These are phyloP conservation scores for Xylariaceae sp. DNA, from an alignment of 2,329 filamentous ascomycete species.

Conservation along the genomic window DNA sequence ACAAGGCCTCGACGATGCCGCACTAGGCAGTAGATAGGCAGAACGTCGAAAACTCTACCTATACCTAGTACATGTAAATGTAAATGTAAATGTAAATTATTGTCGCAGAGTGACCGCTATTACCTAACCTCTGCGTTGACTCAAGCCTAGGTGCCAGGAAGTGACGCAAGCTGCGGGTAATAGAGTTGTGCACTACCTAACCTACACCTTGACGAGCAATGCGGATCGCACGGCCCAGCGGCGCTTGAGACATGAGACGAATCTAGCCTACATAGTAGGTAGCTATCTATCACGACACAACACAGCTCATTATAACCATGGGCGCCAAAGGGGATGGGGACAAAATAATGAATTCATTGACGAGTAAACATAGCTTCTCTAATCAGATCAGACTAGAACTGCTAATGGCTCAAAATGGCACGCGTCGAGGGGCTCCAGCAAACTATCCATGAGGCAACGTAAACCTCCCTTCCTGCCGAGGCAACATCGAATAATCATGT, in stretches of 20 bases:
- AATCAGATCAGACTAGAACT: constrained; percentile 13
- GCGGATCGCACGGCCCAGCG: neutral
- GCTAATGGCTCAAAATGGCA: constrained; percentile 13
- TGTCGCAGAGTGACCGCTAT: neutral
- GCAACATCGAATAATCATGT: constrained; percentile 18
- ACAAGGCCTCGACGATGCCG: neutral
- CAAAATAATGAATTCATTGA: constrained; percentile 11
- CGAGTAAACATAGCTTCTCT: constrained; percentile 15
- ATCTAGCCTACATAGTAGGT: neutral
- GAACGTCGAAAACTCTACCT: neutral
- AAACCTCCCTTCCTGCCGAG: constrained; percentile 21
- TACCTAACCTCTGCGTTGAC: neutral
- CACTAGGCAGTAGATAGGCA: no score
- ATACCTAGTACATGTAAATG: neutral
- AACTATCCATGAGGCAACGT: constrained; percentile 4
- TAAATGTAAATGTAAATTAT: neutral
- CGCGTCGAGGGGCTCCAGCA: constrained; percentile 6
- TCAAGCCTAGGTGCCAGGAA: neutral
- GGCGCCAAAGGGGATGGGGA: neutral
- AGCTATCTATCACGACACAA: neutral
- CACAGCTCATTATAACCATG: neutral
- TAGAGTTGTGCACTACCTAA: neutral
- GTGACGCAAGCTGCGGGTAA: neutral
- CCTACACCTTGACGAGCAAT: neutral
- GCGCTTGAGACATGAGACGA: neutral